Evolutionary conservation across 1,139 yeast genomes (phyloP).

Genomic region (Yamadazyma atlantica): DNA sequence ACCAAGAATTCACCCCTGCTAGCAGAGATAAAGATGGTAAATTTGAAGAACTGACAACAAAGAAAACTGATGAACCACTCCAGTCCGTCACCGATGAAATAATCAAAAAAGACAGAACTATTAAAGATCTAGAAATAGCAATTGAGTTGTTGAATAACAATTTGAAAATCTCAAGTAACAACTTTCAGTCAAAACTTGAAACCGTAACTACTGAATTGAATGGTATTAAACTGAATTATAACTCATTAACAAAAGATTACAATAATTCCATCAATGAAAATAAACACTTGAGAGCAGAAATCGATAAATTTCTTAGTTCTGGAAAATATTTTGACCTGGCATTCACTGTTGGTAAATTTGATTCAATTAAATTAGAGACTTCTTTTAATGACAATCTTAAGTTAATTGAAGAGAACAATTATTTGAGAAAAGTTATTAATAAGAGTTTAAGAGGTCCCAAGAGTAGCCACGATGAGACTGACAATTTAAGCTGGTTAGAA

Average conservation of each 20-base stretch:
- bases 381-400: conserved; percentile 28
- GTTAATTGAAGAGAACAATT: conserved; percentile 36
- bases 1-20: neutral
- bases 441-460: conserved; percentile 2
- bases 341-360: conserved; percentile 19
- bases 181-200: conserved; percentile 18
- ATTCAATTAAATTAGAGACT: conserved; percentile 24
- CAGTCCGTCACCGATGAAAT: conserved; percentile 4
- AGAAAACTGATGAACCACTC: neutral
- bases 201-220: conserved; percentile 23
- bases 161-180: conserved; percentile 31
- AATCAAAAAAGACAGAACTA: conserved; percentile 32
- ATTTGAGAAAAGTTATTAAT: conserved; percentile 22
- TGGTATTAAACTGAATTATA: conserved; percentile 15
- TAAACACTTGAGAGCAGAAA: conserved; percentile 8
- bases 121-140: conserved; percentile 41
- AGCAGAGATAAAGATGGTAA: neutral
- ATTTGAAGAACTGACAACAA: neutral
- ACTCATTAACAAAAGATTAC: conserved; percentile 5
- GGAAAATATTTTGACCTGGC: conserved; percentile 12
- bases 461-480: neutral
- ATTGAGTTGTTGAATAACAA: conserved; percentile 42
- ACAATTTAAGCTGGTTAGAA: conserved; percentile 21
- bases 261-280: conserved; percentile 8
- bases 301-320: conserved; percentile 13